A percentile compares a stretch with the other conserved stretches of the same genome.
These are phyloP conservation scores for Aphanoascus verrucosus DNA, from an alignment of 2,329 filamentous ascomycete species.

Conservation along the genomic window DNA sequence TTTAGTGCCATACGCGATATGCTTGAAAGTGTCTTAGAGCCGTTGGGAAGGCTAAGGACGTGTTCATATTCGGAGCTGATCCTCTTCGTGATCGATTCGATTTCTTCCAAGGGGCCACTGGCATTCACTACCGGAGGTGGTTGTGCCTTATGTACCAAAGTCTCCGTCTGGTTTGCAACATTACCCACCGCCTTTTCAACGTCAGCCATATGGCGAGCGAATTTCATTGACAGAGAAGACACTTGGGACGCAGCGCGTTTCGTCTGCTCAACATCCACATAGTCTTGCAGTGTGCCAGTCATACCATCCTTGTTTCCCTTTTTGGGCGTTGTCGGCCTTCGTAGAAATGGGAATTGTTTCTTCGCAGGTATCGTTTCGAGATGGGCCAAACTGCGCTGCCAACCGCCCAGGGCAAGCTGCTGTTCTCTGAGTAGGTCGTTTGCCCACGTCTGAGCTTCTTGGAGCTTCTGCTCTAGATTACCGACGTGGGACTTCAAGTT, in stretches of 20 bases:
- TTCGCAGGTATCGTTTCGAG: conserved; percentile 35
- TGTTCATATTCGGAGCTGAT: conserved; percentile 77
- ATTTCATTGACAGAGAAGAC: conserved; percentile 47
- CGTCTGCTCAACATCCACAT: conserved; percentile 64
- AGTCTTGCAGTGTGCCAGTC: conserved; percentile 56
- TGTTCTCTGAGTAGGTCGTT: conserved; percentile 37
- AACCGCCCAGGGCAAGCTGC: conserved; percentile 33
- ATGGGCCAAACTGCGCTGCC: conserved; percentile 30
- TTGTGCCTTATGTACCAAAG: conserved; percentile 31
- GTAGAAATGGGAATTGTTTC: conserved; percentile 35
- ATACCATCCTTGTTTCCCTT: conserved; percentile 35
- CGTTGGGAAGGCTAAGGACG: conserved; percentile 56
- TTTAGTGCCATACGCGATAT: conserved; percentile 54
- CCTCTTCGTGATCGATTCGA: conserved; percentile 75
- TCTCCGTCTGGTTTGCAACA: conserved; percentile 47
- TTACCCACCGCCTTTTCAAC: conserved; percentile 50
- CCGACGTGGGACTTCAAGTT: conserved; percentile 49
- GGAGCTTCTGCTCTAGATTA: conserved; percentile 36
- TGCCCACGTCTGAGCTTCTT: conserved; percentile 39
- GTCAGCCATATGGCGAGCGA: conserved; percentile 49
- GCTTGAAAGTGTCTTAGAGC: conserved; percentile 52
- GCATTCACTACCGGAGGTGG: conserved; percentile 53
- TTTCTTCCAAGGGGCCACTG: conserved; percentile 63
- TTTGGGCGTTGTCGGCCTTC: conserved; percentile 32
- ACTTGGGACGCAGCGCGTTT: conserved; percentile 60